Percentiles rank a stretch among this genome's conserved stretches.
phyloP scores from a whole-genome alignment of 2,329 filamentous ascomycete genomes.

The Aspergillus novofumigatus region DNA sequence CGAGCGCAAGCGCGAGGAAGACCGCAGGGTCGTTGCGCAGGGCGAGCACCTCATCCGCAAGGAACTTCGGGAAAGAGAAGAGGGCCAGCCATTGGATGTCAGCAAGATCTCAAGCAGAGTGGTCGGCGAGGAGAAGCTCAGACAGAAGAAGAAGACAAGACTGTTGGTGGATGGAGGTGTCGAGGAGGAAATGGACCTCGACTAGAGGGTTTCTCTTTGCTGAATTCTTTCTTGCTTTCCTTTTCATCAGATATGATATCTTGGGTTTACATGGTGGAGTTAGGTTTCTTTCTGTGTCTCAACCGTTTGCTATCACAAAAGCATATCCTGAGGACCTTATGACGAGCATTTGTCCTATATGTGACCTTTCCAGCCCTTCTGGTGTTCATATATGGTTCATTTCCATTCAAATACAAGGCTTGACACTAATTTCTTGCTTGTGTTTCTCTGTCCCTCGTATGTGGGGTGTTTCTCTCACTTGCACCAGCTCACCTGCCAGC shows the following conservation, averaged over 20 bases:
- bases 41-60: constrained; percentile 89
- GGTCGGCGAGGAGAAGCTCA: constrained; percentile 38
- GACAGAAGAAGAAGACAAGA: constrained; percentile 43
- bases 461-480: not conserved
- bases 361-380: not conserved
- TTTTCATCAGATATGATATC: constrained; percentile 13
- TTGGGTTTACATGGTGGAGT: constrained; percentile 21
- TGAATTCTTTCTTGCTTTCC: constrained; percentile 7
- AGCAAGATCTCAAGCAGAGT: constrained; percentile 34
- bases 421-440: not conserved
- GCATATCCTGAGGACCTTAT: constrained; percentile 1
- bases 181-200: constrained; percentile 47
- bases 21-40: constrained; percentile 83
- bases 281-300: constrained; percentile 13
- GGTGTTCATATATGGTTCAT: not conserved
- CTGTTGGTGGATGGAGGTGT: constrained; percentile 42
- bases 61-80: constrained; percentile 56
- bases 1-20: constrained; percentile 70
- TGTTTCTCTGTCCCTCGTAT: not conserved
- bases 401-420: not conserved
- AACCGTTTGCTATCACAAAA: constrained; percentile 7
- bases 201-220: constrained; percentile 28
- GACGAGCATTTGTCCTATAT: not conserved
- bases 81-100: constrained; percentile 35
- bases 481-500: not conserved